Evolutionary conservation across 805 yeast genomes (phyloP).

Genomic region (Cyberlindnera americana): DNA sequence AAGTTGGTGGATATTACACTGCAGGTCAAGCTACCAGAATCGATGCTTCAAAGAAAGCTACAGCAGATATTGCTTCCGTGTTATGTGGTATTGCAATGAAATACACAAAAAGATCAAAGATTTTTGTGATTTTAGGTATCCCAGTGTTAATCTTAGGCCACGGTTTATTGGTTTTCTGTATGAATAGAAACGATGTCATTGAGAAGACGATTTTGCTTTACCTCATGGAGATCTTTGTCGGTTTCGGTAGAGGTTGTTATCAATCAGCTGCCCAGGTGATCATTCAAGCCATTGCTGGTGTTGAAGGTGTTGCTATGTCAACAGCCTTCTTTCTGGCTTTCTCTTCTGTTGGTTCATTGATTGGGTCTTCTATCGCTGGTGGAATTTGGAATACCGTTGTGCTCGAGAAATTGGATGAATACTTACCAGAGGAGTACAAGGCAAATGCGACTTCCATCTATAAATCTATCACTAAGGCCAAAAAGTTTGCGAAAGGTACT

Average conservation of each 20-base stretch:
- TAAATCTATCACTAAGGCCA: constrained; percentile 25
- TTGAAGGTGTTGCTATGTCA: constrained; percentile 30
- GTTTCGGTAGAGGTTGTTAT: constrained; percentile 29
- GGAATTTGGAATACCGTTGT: constrained; percentile 29
- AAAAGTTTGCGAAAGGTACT: constrained; percentile 27
- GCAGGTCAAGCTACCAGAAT: constrained; percentile 31
- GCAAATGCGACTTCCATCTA: constrained; percentile 26
- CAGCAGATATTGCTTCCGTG: constrained; percentile 27
- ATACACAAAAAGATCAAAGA: constrained; percentile 28
- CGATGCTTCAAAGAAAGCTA: constrained; percentile 30
- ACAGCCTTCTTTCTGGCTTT: constrained; percentile 31
- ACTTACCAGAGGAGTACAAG: constrained; percentile 24
- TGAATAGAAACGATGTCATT: constrained; percentile 22
- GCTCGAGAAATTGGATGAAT: constrained; percentile 17
- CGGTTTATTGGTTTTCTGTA: constrained; percentile 26
- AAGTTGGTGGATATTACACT: constrained; percentile 30
- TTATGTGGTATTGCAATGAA: constrained; percentile 29
- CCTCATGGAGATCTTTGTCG: constrained; percentile 27
- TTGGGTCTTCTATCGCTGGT: constrained; percentile 30
- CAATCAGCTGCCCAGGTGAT: constrained; percentile 26
- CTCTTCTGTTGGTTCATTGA: constrained; percentile 28
- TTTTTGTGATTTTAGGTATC: constrained; percentile 23
- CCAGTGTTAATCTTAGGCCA: constrained; percentile 27
- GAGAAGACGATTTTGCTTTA: constrained; percentile 14
- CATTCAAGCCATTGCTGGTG: constrained; percentile 29